phyloP scores from a whole-genome alignment of 106 monocot species.

The Apostasia ramifera region DNA sequence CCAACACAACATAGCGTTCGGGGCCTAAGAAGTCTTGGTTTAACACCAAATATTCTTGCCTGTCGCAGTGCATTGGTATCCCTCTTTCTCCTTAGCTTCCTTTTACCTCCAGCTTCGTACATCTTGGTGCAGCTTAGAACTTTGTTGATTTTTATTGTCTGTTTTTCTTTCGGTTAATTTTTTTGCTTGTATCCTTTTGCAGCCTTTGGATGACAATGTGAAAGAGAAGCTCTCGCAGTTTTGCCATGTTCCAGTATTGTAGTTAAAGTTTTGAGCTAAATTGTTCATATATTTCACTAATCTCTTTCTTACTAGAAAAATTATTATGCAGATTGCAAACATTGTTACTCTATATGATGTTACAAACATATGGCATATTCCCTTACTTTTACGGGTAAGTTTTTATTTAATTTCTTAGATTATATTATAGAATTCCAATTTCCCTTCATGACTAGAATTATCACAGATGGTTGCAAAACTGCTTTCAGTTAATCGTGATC shows the following conservation, averaged over 20 bases:
- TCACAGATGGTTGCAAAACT: neutral
- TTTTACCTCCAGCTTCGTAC: neutral
- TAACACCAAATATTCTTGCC: conserved; percentile 44
- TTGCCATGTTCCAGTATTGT: conserved; percentile 54
- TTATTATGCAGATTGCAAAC: conserved; percentile 33
- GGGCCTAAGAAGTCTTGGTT: conserved; percentile 40
- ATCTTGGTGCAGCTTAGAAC: neutral
- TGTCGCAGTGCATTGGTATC: conserved; percentile 44
- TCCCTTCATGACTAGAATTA: no score
- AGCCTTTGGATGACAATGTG: conserved; percentile 57
- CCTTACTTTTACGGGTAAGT: conserved; percentile 28
- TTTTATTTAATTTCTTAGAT: neutral
- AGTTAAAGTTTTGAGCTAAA: neutral
- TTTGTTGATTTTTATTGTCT: neutral
- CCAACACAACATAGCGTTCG: conserved; percentile 54
- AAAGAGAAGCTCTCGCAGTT: conserved; percentile 61
- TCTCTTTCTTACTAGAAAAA: neutral
- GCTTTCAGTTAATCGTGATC: neutral
- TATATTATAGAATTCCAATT: neutral
- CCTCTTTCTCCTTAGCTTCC: neutral
- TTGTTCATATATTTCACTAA: neutral
- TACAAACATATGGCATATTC: conserved; percentile 60
- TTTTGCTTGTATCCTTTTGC: neutral
- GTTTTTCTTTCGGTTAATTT: neutral
- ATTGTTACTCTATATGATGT: conserved; percentile 65